Evolutionary conservation across 1,284 basidiomycete species (phyloP), one percentile per base, ranked within the genome.

Genomic region (Microbotryum violaceum): DNA sequence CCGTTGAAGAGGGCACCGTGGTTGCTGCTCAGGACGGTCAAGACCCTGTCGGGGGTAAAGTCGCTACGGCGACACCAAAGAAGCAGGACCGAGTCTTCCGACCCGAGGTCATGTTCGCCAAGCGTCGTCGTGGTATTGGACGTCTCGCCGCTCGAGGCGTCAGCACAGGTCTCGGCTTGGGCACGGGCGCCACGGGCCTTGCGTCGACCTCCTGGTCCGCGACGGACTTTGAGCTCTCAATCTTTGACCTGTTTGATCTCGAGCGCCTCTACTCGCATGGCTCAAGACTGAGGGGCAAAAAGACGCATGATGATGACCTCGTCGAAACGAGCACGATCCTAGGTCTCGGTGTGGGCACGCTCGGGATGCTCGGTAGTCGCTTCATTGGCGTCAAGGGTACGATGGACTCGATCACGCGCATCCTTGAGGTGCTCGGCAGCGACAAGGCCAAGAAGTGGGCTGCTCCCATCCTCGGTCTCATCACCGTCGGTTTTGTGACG

Each of bases 71-170:
- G 16, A 42, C 18, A 23, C 31, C 46, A 14, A 27, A 57, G 47
- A 51, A 49, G 57, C 49, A 33, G 49, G 82, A 83, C 60, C 81
- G 91, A 10, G 84, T 93, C 14, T 98, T 99, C 80, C 85, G 91
- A 78, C 89, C 94, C 14, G 87, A 93, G 72, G 92, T 89, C 21
- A 98, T 99, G 96, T 99, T 98, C 78, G 82, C 82, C 55, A 76
- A 79, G 21, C 65, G 71, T 47, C 73, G 79, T 51, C 81, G 79
- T 65, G 84, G 80, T 71, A 79, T 79, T 57, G 76, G 77, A 29
- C 25, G 54, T 3, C 61, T 67, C 57, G 63, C 65, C 3, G 66
- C 66, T 18, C 56, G 55, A 20, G 68, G 68, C 10, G 51, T 57
- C 14, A 62, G 69, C 23, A 64, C 74, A 27, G 73, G 74, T 2